Conservation (phyloP, 2,329 filamentous ascomycete species). For the Chaetomiaceae sp. region DNA sequence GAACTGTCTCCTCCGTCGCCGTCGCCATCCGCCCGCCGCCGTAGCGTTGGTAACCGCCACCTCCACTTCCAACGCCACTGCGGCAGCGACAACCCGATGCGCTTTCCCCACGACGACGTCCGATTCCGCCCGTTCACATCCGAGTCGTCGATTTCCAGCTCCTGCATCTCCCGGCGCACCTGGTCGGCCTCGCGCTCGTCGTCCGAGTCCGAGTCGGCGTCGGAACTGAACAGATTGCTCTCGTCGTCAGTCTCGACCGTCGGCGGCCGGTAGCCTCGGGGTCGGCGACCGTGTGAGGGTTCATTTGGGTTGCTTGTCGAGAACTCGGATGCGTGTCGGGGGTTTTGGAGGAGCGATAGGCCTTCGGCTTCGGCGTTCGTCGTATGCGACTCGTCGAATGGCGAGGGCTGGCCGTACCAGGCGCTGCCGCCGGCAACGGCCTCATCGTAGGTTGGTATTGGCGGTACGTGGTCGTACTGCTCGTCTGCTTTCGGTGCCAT, state of each 20-base stretch:
- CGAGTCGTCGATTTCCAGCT: constrained; percentile 79
- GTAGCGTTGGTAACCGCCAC: constrained; percentile 43
- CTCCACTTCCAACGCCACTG: constrained; percentile 52
- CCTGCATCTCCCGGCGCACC: constrained; percentile 75
- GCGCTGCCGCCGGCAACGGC: constrained; percentile 54
- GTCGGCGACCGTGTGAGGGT: constrained; percentile 32
- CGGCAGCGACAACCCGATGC: constrained; percentile 48
- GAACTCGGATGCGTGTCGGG: constrained; percentile 37
- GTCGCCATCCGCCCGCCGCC: neutral
- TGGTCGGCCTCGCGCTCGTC: constrained; percentile 52
- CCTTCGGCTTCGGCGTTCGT: constrained; percentile 72
- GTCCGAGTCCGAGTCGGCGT: constrained; percentile 38
- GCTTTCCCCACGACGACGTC: constrained; percentile 48
- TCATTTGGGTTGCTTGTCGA: constrained; percentile 24
- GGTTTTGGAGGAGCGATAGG: constrained; percentile 63
- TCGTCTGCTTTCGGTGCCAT: constrained; percentile 33
- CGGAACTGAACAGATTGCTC: constrained; percentile 45
- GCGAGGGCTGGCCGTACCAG: constrained; percentile 40
- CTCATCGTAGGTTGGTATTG: constrained; percentile 81
- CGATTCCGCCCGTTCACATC: constrained; percentile 32
- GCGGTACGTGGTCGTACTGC: constrained; percentile 58
- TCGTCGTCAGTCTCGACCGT: constrained; percentile 73
- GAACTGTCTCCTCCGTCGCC: constrained; percentile 36
- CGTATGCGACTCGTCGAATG: constrained; percentile 55
- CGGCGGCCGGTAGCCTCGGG: constrained; percentile 65